Conservation (phyloP, 768 basidiomycete species). For the Suillus occidentalis region DNA sequence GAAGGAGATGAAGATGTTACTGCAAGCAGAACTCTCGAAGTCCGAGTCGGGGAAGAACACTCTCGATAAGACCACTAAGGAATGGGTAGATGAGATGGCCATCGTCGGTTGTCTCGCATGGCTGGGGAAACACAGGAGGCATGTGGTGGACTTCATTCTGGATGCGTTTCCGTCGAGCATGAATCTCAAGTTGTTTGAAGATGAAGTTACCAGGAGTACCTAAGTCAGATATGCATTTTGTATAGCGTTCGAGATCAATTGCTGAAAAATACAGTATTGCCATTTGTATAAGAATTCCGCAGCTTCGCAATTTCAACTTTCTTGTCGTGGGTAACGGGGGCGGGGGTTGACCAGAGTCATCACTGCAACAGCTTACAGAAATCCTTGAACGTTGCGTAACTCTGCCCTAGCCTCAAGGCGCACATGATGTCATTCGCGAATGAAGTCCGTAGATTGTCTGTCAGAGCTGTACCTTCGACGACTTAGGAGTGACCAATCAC, state of each 20-base stretch:
- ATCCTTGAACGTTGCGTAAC: not conserved
- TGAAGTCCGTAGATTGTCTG: not conserved
- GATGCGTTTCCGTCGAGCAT: not conserved
- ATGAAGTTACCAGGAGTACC: not conserved
- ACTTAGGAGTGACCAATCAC: conserved; percentile 37
- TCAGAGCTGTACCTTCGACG: not conserved
- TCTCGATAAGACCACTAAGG: not conserved
- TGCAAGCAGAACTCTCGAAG: not conserved
- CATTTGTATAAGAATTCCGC: not conserved
- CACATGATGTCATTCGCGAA: not conserved
- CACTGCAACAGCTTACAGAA: not conserved
- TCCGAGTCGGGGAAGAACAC: not conserved
- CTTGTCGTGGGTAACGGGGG: not conserved
- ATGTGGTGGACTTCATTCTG: conserved; percentile 1
- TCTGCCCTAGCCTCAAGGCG: not conserved
- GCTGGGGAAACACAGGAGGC: conserved; percentile 10
- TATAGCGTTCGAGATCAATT: not conserved
- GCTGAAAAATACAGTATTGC: not conserved
- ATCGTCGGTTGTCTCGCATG: conserved; percentile 8
- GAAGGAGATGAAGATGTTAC: not conserved
- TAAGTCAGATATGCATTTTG: not conserved
- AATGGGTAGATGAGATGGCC: conserved; percentile 5
- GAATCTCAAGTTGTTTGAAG: not conserved
- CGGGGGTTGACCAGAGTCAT: not conserved
- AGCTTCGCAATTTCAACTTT: not conserved